These are phyloP conservation scores for Thoreauomyces humboldtii DNA, from an alignment of 192 early-diverging fungal species.

Conservation along the genomic window DNA sequence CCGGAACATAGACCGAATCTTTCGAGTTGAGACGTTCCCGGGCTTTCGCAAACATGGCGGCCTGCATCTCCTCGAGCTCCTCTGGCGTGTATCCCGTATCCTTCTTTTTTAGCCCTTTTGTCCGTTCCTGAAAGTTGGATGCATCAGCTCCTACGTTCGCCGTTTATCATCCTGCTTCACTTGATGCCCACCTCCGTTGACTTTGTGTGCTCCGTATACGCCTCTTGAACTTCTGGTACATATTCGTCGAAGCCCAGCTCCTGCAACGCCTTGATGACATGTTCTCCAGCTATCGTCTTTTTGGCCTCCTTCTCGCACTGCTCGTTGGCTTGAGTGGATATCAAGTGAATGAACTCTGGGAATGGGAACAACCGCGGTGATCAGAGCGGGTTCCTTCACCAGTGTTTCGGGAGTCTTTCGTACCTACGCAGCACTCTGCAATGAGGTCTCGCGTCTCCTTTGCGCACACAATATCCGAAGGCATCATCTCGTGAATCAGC, in stretches of 20 bases:
- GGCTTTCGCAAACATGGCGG: slow-evolving; percentile 86
- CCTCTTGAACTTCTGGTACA: slow-evolving; percentile 80
- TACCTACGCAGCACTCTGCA: slow-evolving; percentile 93
- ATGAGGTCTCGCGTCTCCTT: slow-evolving; percentile 95
- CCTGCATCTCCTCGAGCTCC: slow-evolving; percentile 79
- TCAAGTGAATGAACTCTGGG: slow-evolving; percentile 91
- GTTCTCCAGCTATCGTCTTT: slow-evolving; percentile 97
- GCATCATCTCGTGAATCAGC: slow-evolving; percentile 95
- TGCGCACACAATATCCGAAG: slow-evolving; percentile 83
- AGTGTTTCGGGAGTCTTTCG: too few relatives aligned
- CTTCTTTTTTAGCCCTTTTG: slow-evolving; percentile 75
- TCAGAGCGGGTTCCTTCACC: too few relatives aligned
- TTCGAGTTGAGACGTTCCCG: slow-evolving; percentile 42
- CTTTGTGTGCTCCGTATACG: slow-evolving; percentile 85
- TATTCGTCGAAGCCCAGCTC: slow-evolving; percentile 92
- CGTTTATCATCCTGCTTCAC: too few relatives aligned
- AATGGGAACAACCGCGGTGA: background rate
- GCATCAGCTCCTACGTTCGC: slow-evolving; percentile 1
- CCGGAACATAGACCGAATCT: too few relatives aligned
- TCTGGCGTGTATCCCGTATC: slow-evolving; percentile 81
- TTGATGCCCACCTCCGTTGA: slow-evolving; percentile 63
- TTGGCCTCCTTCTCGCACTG: slow-evolving; percentile 93
- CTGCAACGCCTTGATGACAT: slow-evolving; percentile 85
- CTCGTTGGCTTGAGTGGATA: slow-evolving; percentile 93
- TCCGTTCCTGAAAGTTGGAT: slow-evolving; percentile 73